A percentile compares a stretch with the other conserved stretches of the same genome.
Evolutionary conservation across 2,329 filamentous ascomycete genomes (phyloP).

Genomic region (Xylariaceae sp.): DNA sequence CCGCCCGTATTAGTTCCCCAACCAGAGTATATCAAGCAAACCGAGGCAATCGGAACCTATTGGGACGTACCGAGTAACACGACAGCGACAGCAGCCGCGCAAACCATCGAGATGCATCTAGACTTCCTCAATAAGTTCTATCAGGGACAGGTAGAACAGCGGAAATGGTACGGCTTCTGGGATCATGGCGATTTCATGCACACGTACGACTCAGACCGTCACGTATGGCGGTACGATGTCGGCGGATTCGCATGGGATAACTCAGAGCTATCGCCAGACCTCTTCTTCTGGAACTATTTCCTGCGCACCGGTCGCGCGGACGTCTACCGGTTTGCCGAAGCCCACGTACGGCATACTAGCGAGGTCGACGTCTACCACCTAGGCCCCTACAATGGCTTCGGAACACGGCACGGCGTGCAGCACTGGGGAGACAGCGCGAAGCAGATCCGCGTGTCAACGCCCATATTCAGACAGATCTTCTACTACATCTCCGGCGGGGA

Average conservation of each 20-base stretch:
- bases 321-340: slow-evolving; percentile 65
- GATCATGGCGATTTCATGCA: slow-evolving; percentile 70
- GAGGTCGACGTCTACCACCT: slow-evolving; percentile 69
- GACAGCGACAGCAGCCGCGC: slow-evolving; percentile 37
- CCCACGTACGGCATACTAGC: slow-evolving; percentile 62
- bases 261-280: slow-evolving; percentile 66
- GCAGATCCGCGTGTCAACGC: slow-evolving; percentile 65
- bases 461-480: slow-evolving; percentile 63
- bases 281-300: slow-evolving; percentile 70
- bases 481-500: slow-evolving; percentile 65
- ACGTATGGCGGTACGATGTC: slow-evolving; percentile 68
- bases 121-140: slow-evolving; percentile 65
- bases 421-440: slow-evolving; percentile 68
- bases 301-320: slow-evolving; percentile 63
- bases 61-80: slow-evolving; percentile 53
- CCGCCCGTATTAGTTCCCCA: slow-evolving; percentile 59
- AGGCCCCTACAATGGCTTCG: slow-evolving; percentile 64
- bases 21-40: slow-evolving; percentile 56
- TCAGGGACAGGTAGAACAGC: slow-evolving; percentile 59
- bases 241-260: slow-evolving; percentile 72
- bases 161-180: slow-evolving; percentile 68
- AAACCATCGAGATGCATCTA: slow-evolving; percentile 58
- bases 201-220: slow-evolving; percentile 64
- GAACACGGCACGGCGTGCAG: slow-evolving; percentile 68
- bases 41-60: slow-evolving; percentile 60